These are phyloP conservation scores for Mariannaea elegans DNA, from an alignment of 2,329 filamentous ascomycete genomes.

Conservation along the genomic window DNA sequence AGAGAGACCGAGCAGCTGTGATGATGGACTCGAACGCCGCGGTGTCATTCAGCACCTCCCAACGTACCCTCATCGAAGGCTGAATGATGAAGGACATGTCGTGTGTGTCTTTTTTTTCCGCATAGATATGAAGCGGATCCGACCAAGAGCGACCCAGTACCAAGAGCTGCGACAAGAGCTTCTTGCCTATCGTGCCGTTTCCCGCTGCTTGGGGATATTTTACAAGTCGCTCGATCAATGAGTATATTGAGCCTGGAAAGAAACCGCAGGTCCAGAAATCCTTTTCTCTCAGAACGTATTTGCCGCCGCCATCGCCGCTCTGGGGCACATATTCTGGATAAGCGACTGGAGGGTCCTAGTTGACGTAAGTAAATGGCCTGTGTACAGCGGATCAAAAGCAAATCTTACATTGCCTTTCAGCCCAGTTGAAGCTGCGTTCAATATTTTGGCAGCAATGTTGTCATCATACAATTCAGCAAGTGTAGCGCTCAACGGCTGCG, in stretches of 20 bases:
- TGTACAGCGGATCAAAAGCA: neutral
- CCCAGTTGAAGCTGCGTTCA: neutral
- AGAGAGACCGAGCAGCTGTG: constrained; percentile 53
- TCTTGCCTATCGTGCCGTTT: too few species aligned
- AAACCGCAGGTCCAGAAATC: constrained; percentile 55
- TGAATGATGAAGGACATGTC: constrained; percentile 64
- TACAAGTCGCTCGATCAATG: constrained; percentile 45
- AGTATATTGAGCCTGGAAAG: constrained; percentile 49
- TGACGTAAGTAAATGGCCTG: neutral
- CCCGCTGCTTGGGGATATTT: constrained; percentile 36
- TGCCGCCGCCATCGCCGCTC: constrained; percentile 34
- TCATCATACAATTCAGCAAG: neutral
- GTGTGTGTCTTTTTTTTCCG: constrained; percentile 58
- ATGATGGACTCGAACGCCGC: constrained; percentile 51
- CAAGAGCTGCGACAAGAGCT: neutral
- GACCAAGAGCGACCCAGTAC: constrained; percentile 21
- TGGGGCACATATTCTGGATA: constrained; percentile 47
- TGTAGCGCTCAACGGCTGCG: neutral
- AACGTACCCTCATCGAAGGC: constrained; percentile 56
- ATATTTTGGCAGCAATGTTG: neutral
- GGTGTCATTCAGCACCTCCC: constrained; percentile 53
- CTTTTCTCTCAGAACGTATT: constrained; percentile 40
- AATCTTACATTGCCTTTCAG: neutral
- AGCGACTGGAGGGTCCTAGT: constrained; percentile 2
- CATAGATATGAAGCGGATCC: constrained; percentile 41